These are phyloP conservation scores for Elaeagnus macrophylla DNA, from an alignment of 306 rosid species.

Conservation along the genomic window DNA sequence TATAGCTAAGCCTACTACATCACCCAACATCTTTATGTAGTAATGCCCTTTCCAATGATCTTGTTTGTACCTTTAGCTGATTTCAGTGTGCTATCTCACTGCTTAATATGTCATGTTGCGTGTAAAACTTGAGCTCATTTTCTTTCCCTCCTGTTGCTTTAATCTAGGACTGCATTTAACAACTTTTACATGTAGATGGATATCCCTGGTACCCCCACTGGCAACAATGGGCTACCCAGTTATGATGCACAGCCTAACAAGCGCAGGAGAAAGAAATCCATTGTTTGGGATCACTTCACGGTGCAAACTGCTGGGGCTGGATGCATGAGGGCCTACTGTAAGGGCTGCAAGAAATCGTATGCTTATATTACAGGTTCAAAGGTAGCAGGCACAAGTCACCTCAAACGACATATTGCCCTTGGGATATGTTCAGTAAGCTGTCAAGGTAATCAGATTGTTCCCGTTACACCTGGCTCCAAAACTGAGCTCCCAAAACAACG, in stretches of 20 bases:
- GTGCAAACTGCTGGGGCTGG: constrained; percentile 55
- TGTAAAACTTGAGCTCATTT: no score
- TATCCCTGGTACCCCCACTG: constrained; percentile 20
- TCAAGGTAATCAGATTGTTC: constrained; percentile 38
- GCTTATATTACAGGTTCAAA: constrained; percentile 70
- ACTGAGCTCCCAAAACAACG: constrained; percentile 47
- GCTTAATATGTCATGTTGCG: no score
- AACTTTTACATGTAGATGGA: constrained; percentile 33
- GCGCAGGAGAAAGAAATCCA: constrained; percentile 64
- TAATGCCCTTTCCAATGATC: no score
- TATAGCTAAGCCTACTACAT: no score
- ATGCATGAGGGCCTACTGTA: constrained; percentile 57
- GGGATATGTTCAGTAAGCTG: constrained; percentile 68
- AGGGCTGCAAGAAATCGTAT: constrained; percentile 69
- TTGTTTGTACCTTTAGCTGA: no score
- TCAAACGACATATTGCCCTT: constrained; percentile 63
- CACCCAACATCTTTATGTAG: no score
- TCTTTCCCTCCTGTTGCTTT: neutral
- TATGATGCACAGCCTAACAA: constrained; percentile 36
- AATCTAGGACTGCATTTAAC: constrained; percentile 19
- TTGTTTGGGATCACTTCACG: constrained; percentile 85
- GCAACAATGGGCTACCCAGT: constrained; percentile 29
- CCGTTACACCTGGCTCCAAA: constrained; percentile 16
- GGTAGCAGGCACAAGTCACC: constrained; percentile 81
- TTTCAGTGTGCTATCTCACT: no score